A percentile compares a stretch with the other conserved stretches of the same genome.
Conservation (phyloP, 306 rosid genomes). For the Delonix regia region DNA sequence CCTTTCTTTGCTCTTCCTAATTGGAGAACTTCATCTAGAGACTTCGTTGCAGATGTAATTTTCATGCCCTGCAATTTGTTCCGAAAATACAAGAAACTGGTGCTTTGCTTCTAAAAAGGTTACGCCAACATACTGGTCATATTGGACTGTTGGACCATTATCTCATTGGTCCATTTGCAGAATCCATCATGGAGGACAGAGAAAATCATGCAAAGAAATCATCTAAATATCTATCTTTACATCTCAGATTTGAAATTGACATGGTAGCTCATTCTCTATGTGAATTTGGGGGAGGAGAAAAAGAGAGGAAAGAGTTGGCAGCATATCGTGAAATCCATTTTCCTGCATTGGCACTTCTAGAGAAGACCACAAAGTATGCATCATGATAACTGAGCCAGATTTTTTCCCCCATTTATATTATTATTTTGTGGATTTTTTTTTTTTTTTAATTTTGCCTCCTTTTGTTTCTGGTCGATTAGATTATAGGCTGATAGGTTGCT, state of each 20-base stretch:
- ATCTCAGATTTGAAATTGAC: conserved; percentile 98
- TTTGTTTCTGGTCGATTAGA: background rate
- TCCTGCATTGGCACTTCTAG: conserved; percentile 74
- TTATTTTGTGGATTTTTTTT: background rate
- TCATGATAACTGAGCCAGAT: conserved; percentile 27
- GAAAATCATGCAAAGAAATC: conserved; percentile 56
- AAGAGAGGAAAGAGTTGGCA: conserved; percentile 83
- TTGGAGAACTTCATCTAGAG: conserved; percentile 91
- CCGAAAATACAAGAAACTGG: conserved; percentile 94
- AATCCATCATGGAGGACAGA: conserved; percentile 44
- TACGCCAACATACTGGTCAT: conserved; percentile 61
- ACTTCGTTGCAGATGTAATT: conserved; percentile 99
- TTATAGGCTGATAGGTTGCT: background rate
- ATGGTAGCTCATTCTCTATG: conserved; percentile 98
- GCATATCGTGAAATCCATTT: conserved; percentile 90
- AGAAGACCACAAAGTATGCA: conserved; percentile 74
- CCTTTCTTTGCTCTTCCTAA: conserved; percentile 64
- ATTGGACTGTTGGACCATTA: conserved; percentile 70
- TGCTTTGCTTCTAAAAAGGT: conserved; percentile 83
- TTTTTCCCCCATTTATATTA: conserved; percentile 6
- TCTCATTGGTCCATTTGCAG: conserved; percentile 73
- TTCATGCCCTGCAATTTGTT: conserved; percentile 90
- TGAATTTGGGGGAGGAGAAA: conserved; percentile 96
- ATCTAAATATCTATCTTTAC: conserved; percentile 85
- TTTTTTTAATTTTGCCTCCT: background rate